Conservation (phyloP, 768 basidiomycete genomes). For the Suillus variegatus region DNA sequence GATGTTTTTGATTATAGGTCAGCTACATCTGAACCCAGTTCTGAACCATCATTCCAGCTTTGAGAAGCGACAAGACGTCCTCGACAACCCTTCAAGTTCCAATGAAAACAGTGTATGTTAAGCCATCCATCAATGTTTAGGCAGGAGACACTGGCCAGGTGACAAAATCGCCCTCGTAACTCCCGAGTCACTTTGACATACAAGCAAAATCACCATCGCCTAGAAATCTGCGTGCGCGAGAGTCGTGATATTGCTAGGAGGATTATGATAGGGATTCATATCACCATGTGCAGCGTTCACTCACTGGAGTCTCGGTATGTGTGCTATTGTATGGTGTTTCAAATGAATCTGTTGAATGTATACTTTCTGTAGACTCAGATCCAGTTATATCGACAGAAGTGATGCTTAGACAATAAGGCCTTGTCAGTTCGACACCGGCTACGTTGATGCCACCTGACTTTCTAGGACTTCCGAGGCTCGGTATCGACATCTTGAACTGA, state of each 20-base stretch:
- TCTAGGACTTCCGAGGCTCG: not conserved
- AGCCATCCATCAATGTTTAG: not conserved
- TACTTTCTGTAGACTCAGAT: not conserved
- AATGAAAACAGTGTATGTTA: too few species aligned
- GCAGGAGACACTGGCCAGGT: not conserved
- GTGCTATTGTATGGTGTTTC: not conserved
- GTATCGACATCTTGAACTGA: not conserved
- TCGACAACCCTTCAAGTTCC: too few species aligned
- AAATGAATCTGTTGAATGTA: too few species aligned
- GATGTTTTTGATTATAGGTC: too few species aligned
- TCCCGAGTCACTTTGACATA: not conserved
- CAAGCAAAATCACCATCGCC: not conserved
- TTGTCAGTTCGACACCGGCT: not conserved
- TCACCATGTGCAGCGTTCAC: not conserved
- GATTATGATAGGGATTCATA: not conserved
- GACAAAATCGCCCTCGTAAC: not conserved
- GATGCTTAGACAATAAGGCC: not conserved
- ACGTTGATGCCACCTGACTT: not conserved
- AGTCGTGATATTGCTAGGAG: not conserved
- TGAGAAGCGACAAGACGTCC: too few species aligned
- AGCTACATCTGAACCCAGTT: too few species aligned
- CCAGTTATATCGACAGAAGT: not conserved
- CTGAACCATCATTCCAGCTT: too few species aligned
- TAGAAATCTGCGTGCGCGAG: not conserved
- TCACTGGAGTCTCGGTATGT: not conserved